Evolutionary conservation across 2,329 filamentous ascomycete genomes (phyloP), one percentile per base, ranked within the genome.

Genomic region (Stenocarpella maydis): DNA sequence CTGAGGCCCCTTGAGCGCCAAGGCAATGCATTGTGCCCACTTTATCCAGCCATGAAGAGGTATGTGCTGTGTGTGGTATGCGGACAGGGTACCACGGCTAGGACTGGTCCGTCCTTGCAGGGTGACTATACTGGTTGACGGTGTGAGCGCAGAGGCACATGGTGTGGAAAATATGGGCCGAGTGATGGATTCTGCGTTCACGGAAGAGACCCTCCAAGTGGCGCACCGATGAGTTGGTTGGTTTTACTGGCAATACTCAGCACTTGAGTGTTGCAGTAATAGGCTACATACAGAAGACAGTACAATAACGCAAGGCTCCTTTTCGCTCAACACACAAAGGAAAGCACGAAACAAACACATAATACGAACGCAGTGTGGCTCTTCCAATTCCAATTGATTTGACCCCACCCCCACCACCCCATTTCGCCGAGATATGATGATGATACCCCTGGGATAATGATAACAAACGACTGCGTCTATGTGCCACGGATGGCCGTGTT

Each of bases 181-280:
- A 26, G 21, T 49, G 10, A 12, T 4, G n/a, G n/a, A n/a, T n/a
- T n/a, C 8, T 14, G 28, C 58, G 28, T 63, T 15, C 28, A 61
- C 58, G 2, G 17, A 49, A 37, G 6, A 19, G 12, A 19, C 17
- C 34, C 1, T 49, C 19, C 8, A 10, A 49, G 37, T 34, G 17
- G 55, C 31, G 43, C 58, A 37, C 49, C 58, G 43, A 63, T 61
- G 28, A 37, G 34, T 15, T 63, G 5, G n/a, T 47, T n/a, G n/a
- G n/a, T n/a, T n/a, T 63, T 41, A 58, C 54, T 49, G 45, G 54
- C 65, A 67, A 67, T 47, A 67, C 65, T 67, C 65, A 67, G 65
- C 65, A 67, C 65, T 67, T 67, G 65, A 67, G 65, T 67, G 19
- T 50, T 50, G 34, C 49, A 47, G 61, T 31, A 21, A 14, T 49